Evolutionary conservation across 2,329 filamentous ascomycete genomes (phyloP), one percentile per base, ranked within the genome.

Genomic region (Cyphellophora attinorum): DNA sequence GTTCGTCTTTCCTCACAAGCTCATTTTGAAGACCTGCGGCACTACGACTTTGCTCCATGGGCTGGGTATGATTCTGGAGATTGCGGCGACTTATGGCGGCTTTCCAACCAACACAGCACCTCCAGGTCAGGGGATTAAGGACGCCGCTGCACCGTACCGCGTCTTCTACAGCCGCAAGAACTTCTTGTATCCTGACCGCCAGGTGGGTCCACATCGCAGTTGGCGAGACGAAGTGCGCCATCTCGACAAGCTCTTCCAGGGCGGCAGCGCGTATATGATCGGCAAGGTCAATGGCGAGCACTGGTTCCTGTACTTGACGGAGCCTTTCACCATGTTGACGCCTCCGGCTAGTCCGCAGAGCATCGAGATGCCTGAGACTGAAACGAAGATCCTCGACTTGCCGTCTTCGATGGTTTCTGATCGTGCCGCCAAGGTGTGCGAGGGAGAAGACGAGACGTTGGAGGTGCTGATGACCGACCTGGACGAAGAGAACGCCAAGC

Each of bases 201-300:
- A 98, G 65, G 83, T 76, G 38, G 88, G 88, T 5, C 91, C 91
- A 35, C 91, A 98, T 62, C 81, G 86, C 44, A 96, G 88, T 76
- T 98, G 91, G 91, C 82, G 86, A 49, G 82, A 95, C 56, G 91
- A 98, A 59, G 89, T 96, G 53, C 81, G 80, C 51, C 93, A 81
- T 51, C 72, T 98, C 44, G 91, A 98, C 62, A 81, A 83, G 56
- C 84, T 88, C 60, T 95, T 98, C 57, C 70, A 82, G 42, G 81
- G 84, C 37, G 91, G 91, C 36, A 96, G 89, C 59, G 91, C 91
- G 33, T 98, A 98, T 61, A 94, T 96, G 88, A 93, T 98, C 47
- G 91, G 91, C 54, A 96, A 95, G 66, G 96, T 96, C 89, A 98
- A 98, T 51, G 89, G 91, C 39, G 91, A 98, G 59, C 91, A 98